Evolutionary conservation across 208 protist genomes (phyloP), one percentile per base, ranked within the genome.

Genomic region (Strigomonas galati): DNA sequence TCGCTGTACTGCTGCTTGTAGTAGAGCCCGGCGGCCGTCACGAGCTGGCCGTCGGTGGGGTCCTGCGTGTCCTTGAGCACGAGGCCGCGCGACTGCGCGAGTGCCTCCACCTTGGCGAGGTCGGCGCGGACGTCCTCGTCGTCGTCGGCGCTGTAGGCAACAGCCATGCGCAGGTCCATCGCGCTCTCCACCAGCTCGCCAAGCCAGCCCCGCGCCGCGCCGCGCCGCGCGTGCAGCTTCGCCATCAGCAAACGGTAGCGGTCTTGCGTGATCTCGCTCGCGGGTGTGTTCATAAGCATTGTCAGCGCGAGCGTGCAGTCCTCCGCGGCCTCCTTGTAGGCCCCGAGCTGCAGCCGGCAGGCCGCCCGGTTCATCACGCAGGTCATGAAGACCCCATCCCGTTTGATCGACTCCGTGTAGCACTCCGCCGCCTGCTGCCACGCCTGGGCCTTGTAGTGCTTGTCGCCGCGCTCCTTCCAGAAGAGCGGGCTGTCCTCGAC

Each of bases 401-500:
- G 87, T 78, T 97, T 97, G 60, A 97, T 92, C 17, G 88, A 92
- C 76, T 95, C 89, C 19, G 88, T 84, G 78, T 97, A 97, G 21
- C 88, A 87, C 61, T 94, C 82, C 5, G 78, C 85, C 6, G 88
- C 88, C n/a, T 70, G 78, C 68, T 79, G 82, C 82, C 81, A 97
- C 58, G 85, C 81, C 51, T 78, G 80, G 15, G 70, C 69, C 28
- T 81, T 69, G 78, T 92, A 96, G 63, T 84, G 82, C 63, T 77
- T 81, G 74, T 97, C 92, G 24, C 79, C 92, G 9, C 77, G 72
- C 63, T 97, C 86, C 71, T 97, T 97, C 86, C 88, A 97, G 65
- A 94, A 96, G 80, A 96, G 92, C 15, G 92, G 92, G 49, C 85
- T 94, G 68, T 97, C 92, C 74, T 94, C 85, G n/a, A 96, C 80